Evolutionary conservation across 2,329 filamentous ascomycete species (phyloP), one percentile per base, ranked within the genome.

Genomic region (Colletotrichum sp.): DNA sequence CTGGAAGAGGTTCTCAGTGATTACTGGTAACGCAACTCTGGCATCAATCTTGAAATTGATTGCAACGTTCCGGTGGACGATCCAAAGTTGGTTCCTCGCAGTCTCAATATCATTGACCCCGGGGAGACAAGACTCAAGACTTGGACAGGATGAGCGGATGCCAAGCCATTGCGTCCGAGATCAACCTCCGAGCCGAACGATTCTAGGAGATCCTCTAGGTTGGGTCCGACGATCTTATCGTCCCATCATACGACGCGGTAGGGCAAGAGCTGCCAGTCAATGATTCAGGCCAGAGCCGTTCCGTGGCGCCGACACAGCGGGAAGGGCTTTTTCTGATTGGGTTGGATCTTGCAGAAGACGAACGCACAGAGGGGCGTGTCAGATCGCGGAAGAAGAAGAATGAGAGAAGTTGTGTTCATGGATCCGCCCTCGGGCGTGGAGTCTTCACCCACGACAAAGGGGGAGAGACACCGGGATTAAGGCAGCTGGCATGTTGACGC

Each of bases 271-370:
- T 32, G 64, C 30, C 58, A 48, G 58, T 52, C 28, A 43, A 6
- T 36, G 57, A 70, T 52, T 28, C 57, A 52, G 57, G 12, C 34
- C 57, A 34, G 57, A 36, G 57, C 67, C 67, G 26, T 30, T 52
- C 36, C 36, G 48, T 30, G 48, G 64, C 71, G 15, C 64, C 64
- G 65, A 36, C 64, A 60, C 70, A 21, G 36, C 32, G 64, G 74
- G 48, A 76, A 65, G 61, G 67, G 67, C 67, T 43, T 34, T 48
- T n/a, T 55, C 15, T 73, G 74, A 73, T 74, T 60, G 30, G 69
- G 74, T 76, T 76, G 64, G 58, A 76, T 76, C 70, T 76, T 48
- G 70, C 74, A 76, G 64, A 26, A 68, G 57, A 68, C 65, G 58
- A 61, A 15, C 38, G 58, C 58, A 57, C 28, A 61, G 34, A 67